Conservation (phyloP, 345 rosid species). For the Arabis alpina region DNA sequence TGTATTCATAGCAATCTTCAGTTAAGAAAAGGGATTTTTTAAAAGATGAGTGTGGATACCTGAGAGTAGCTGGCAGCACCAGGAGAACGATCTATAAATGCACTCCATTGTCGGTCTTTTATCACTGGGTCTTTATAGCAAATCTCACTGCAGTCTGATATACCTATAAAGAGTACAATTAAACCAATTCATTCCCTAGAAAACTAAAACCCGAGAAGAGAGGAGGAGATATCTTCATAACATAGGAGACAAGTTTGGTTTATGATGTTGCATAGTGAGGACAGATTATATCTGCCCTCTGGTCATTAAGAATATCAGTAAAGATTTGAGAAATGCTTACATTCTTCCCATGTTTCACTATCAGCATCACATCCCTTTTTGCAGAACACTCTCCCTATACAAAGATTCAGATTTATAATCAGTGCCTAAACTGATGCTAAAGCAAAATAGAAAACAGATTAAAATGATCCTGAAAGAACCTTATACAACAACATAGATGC, state of each 20-base stretch:
- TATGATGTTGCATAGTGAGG: conserved; percentile 4
- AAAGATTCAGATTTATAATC: conserved; percentile 7
- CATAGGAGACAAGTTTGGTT: conserved; percentile 18
- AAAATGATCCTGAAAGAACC: conserved; percentile 10
- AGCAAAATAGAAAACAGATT: not conserved
- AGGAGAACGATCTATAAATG: conserved; percentile 90
- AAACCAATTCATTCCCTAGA: conserved; percentile 34
- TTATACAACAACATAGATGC: not conserved
- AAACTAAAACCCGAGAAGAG: conserved; percentile 12
- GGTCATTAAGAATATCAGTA: too few relatives aligned
- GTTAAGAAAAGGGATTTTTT: not conserved
- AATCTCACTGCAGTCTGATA: conserved; percentile 76
- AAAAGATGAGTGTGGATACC: conserved; percentile 46
- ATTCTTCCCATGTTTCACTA: conserved; percentile 93
- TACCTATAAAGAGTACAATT: conserved; percentile 55
- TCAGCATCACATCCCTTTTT: conserved; percentile 88
- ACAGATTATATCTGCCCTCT: not conserved
- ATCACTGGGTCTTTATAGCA: conserved; percentile 98
- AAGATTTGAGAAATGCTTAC: conserved; percentile 55
- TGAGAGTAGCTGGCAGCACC: conserved; percentile 80
- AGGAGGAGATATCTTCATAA: conserved; percentile 18
- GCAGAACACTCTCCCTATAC: conserved; percentile 99
- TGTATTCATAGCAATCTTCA: not conserved
- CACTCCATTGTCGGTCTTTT: conserved; percentile 90
- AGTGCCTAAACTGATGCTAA: conserved; percentile 17